These are phyloP conservation scores for Xylaria scruposa DNA, from an alignment of 495 filamentous ascomycete species.

Conservation along the genomic window DNA sequence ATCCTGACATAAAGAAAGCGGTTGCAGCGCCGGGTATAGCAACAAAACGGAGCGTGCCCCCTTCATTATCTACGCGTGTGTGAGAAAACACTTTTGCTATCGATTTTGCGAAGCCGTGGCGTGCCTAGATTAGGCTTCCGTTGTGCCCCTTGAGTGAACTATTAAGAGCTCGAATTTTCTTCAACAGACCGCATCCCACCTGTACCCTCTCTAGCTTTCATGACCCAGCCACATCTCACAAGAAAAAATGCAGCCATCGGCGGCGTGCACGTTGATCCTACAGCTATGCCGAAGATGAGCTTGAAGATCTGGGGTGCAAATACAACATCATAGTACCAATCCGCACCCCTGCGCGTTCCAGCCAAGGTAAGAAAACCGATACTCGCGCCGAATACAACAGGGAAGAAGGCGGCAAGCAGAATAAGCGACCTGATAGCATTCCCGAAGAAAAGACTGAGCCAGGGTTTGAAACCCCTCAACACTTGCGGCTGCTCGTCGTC, in stretches of 20 bases:
- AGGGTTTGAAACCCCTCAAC: not conserved
- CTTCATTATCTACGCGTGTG: too few relatives aligned
- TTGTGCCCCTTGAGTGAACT: not conserved
- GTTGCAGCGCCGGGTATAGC: too few relatives aligned
- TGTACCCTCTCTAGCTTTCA: slow-evolving; percentile 27
- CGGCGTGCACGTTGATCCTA: slow-evolving; percentile 49
- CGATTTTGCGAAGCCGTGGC: too few relatives aligned
- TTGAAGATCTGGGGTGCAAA: slow-evolving; percentile 54
- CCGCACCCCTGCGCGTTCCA: slow-evolving; percentile 35
- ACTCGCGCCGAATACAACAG: slow-evolving; percentile 36
- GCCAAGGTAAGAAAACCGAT: slow-evolving; percentile 39
- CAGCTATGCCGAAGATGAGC: slow-evolving; percentile 46
- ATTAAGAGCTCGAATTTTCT: not conserved
- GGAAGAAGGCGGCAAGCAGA: slow-evolving; percentile 24
- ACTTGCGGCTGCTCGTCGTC: slow-evolving; percentile 24
- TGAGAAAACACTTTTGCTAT: too few relatives aligned
- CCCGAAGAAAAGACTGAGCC: not conserved
- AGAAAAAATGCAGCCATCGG: slow-evolving; percentile 50
- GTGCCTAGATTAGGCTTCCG: too few relatives aligned
- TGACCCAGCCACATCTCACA: slow-evolving; percentile 49
- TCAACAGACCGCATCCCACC: not conserved
- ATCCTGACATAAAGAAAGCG: too few relatives aligned
- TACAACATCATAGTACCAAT: slow-evolving; percentile 46
- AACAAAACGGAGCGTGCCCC: too few relatives aligned
- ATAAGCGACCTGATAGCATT: slow-evolving; percentile 10